Base-by-base conservation (phyloP, 805 yeast species). In the Ogataea nitratoaversa region DNA sequence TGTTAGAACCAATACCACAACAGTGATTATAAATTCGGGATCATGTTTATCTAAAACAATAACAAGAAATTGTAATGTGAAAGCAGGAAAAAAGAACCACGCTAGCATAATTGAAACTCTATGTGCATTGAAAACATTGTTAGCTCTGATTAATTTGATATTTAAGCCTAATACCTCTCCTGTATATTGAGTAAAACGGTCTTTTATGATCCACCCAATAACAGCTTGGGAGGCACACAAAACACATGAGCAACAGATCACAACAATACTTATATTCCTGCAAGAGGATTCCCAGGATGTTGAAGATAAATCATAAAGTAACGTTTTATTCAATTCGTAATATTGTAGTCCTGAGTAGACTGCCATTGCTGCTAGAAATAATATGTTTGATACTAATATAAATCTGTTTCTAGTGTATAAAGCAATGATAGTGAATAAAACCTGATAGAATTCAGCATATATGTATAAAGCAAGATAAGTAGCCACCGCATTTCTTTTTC, bases 301-400 rank as follows among this genome's bases (percentile, higher is more conserved):
- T 39, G 38, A 5, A n/a, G 20, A 7, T n/a, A 56, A 43, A 5
- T 35, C 49, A 6, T 36, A 36, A 3, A 49, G 29, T 14, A 68
- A 51, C 3, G 58, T 45, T 3, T 44, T 30, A 5, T 50, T 38
- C 17, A 70, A 47, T 50, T 70, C 75, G 34, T 54, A 44, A 41
- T 58, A 66, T 45, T 71, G 76, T 24, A 70, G 57, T 3, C 74
- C 75, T 0, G 74, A 65, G 44, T 70, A 71, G 3, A 68, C 55
- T 37, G 67, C 56, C 74, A 71, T 68, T 33, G 69, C 66, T 8
- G 53, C 62, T 41, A 68, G 62, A 40, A 68, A 70, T 8, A 52
- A 24, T 31, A 42, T 18, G 14, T 41, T 59, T 44, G 65, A 53
- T 13, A 56, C 39, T n/a, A 71, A 48, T 14, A 68, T 57, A 41